Percentiles rank a stretch among this genome's conserved stretches.
phyloP scores from a whole-genome alignment of 78 protist species.

The Salpingoeca rosetta region DNA sequence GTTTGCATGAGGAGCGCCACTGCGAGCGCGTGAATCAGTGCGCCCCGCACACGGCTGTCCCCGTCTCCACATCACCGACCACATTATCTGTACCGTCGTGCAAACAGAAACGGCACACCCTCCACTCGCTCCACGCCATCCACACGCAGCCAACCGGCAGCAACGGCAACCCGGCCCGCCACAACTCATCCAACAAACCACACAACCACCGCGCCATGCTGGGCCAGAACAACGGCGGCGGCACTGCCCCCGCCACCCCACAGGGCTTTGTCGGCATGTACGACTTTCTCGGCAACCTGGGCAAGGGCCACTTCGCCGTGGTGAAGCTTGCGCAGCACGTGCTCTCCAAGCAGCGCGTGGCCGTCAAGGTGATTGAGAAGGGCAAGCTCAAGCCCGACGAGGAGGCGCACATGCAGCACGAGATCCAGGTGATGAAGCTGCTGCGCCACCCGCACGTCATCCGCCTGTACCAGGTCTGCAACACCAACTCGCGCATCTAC shows the following conservation, averaged over 20 bases:
- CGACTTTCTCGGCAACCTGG: conserved; percentile 17
- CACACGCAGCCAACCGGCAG: too few species aligned
- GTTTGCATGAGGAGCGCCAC: too few species aligned
- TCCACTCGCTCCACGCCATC: too few species aligned
- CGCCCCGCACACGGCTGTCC: too few species aligned
- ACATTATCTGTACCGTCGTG: too few species aligned
- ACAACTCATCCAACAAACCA: too few species aligned
- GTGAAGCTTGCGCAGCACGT: conserved; percentile 37
- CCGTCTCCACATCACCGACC: too few species aligned
- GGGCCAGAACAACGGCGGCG: too few species aligned
- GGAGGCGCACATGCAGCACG: conserved; percentile 38
- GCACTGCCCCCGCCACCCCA: background rate
- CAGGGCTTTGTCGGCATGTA: conserved; percentile 28
- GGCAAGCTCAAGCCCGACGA: conserved; percentile 27
- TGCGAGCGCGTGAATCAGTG: too few species aligned
- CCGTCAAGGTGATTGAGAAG: conserved; percentile 59
- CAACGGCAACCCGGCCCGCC: too few species aligned
- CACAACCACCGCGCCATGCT: too few species aligned
- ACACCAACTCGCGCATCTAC: conserved; percentile 43
- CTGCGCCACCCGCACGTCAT: conserved; percentile 46
- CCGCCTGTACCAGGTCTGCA: conserved; percentile 34
- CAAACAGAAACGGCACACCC: too few species aligned
- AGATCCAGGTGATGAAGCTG: conserved; percentile 33
- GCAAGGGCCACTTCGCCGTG: conserved; percentile 37
- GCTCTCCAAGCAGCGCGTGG: conserved; percentile 29